These are phyloP conservation scores for Ceratocystis ficicola DNA, from an alignment of 2,329 filamentous ascomycete species.

Conservation along the genomic window DNA sequence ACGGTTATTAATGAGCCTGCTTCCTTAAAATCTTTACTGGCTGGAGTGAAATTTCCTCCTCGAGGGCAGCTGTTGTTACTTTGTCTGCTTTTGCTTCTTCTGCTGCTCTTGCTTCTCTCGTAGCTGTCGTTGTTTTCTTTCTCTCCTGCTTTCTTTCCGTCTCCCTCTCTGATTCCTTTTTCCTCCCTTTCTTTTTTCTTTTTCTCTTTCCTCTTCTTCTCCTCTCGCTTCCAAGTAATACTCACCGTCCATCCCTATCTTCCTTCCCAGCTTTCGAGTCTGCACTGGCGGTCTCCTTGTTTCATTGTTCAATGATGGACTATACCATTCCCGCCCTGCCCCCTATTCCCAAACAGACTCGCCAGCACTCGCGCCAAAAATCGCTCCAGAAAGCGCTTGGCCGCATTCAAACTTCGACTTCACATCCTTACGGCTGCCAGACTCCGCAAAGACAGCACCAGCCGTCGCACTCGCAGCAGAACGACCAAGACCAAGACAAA, in stretches of 20 bases:
- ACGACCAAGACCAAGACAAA: neutral
- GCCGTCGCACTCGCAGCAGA: neutral
- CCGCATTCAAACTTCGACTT: conserved; percentile 16
- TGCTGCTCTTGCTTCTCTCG: neutral
- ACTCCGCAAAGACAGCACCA: neutral
- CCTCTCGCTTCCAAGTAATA: neutral
- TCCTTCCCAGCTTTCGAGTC: conserved; percentile 3
- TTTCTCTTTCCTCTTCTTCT: conserved; percentile 2
- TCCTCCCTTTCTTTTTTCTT: neutral
- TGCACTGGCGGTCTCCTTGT: conserved; percentile 9
- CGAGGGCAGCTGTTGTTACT: neutral
- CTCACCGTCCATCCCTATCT: conserved; percentile 1
- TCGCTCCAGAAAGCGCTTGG: conserved; percentile 21
- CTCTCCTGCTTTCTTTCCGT: neutral
- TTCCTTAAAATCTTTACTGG: neutral
- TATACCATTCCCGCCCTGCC: conserved; percentile 20
- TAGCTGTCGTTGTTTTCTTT: neutral
- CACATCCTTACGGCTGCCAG: conserved; percentile 7
- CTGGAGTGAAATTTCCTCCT: neutral
- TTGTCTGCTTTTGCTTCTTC: neutral
- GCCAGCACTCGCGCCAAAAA: conserved; percentile 23
- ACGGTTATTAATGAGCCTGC: neutral
- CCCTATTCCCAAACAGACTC: conserved; percentile 23
- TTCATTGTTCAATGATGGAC: conserved; percentile 21
- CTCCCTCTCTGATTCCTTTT: neutral